Base-by-base conservation (phyloP, 805 yeast genomes). In the Candida awuae region DNA sequence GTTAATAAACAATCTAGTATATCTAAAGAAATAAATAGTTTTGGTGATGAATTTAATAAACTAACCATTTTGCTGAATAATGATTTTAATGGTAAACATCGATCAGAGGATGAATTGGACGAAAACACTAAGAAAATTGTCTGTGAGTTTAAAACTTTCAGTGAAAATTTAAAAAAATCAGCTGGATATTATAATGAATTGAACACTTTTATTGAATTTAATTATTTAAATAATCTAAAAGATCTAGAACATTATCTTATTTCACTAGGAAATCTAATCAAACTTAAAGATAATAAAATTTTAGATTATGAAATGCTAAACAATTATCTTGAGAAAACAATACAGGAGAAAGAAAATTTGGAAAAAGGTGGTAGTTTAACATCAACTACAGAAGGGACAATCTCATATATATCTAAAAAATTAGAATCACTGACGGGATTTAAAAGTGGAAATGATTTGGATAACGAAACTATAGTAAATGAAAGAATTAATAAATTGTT, bases 251-350 rank as follows among this genome's bases (percentile, higher is more conserved):
- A 84, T 60, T 92, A 83, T 50, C 73, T 81, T 32, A 66, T 64
- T 35, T 74, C 82, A 17, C 63, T 83, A 48, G 77, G 77, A 52
- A 75, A 71, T 45, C 63, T 90, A 42, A 73, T 92, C 38, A 87
- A 82, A 54, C 69, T 84, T 41, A 86, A 90, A 48, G 97, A 90
- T 53, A 87, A 86, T 55, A 88, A 88, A 58, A 88, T 84, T 51
- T 73, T 90, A 20, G 98, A 90, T 57, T 80, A 81, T 53, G 97
- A 92, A 55, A 94, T 84, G 37, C 66, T 90, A 32, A 73, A 76
- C 29, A 94, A 83, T 39, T 90, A 90, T 61, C 64, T 87, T 40
- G 68, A 70, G 29, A 82, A 84, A 52, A 77, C 94, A 0, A 68
- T 73, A 35, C 63, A 65, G 29, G 97, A 90, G 49, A 76, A 77